Evolutionary conservation across 2,329 filamentous ascomycete genomes (phyloP).

Genomic region (Calycina herbarum): DNA sequence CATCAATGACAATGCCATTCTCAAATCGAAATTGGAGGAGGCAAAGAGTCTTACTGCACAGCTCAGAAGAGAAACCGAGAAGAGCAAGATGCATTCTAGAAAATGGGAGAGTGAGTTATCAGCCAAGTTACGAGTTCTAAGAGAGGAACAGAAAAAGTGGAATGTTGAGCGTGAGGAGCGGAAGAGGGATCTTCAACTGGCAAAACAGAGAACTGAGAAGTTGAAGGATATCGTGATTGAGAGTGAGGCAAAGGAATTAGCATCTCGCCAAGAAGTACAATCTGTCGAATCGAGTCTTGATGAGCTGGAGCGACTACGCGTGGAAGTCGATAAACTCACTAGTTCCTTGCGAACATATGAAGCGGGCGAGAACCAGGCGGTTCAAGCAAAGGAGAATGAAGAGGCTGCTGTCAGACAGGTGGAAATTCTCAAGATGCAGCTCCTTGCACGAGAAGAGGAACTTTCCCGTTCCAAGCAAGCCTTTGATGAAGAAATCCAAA

Average conservation of each 20-base stretch:
- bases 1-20: slow-evolving; percentile 71
- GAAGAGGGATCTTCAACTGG: slow-evolving; percentile 57
- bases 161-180: slow-evolving; percentile 57
- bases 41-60: slow-evolving; percentile 70
- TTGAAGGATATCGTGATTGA: slow-evolving; percentile 66
- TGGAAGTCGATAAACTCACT: slow-evolving; percentile 60
- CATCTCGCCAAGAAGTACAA: slow-evolving; percentile 62
- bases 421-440: slow-evolving; percentile 57
- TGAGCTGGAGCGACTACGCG: slow-evolving; percentile 60
- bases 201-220: slow-evolving; percentile 61
- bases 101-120: slow-evolving; percentile 76
- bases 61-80: slow-evolving; percentile 70
- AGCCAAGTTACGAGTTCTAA: slow-evolving; percentile 62
- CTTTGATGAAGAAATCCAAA: slow-evolving; percentile 49
- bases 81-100: slow-evolving; percentile 69
- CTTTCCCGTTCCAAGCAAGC: slow-evolving; percentile 42
- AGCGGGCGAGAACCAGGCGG: slow-evolving; percentile 60
- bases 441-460: slow-evolving; percentile 53
- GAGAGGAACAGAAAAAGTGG: slow-evolving; percentile 70
- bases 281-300: slow-evolving; percentile 60
- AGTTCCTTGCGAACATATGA: slow-evolving; percentile 63
- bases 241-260: slow-evolving; percentile 67
- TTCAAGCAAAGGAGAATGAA: slow-evolving; percentile 56
- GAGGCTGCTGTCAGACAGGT: slow-evolving; percentile 59
- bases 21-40: slow-evolving; percentile 72